Evolutionary conservation across 441 rosid genomes (phyloP), one percentile per base, ranked within the genome.

Genomic region (Populus hybrid): DNA sequence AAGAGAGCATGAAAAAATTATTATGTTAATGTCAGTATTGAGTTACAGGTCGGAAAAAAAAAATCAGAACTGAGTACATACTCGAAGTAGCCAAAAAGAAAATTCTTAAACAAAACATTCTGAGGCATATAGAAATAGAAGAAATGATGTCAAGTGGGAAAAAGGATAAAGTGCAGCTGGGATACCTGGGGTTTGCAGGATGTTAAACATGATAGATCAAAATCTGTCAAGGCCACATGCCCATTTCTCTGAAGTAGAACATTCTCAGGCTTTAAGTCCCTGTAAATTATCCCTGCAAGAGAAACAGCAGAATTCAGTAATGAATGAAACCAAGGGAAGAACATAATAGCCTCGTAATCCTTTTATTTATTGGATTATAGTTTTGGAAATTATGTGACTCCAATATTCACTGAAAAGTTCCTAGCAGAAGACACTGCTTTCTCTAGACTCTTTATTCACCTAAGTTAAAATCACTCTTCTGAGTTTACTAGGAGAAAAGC

Each of bases 181-280:
- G 40, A 20, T 83, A 91, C 98, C 94, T 96, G 97, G 33, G 98
- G 99, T 86, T 84, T 96, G 85, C 98, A 93, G 67, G 97, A 94
- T 79, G 99, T 94, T 82, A 94, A 83, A 81, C 97, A 96, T 74
- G 99, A 96, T 28, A 96, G 86, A 79, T 96, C 99, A 63, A 96
- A 96, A 85, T 96, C 99, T 7, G 97, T 87, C 82, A 94, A 85
- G 61, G 93, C 82, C 63, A 96, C 86, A 71, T 96, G 98, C 26
- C 99, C 99, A 67, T 85, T 87, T 38, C 81, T 82, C 80, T 92
- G 98, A 73, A 96, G 90, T 65, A 96, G 77, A 71, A 94, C 90
- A 72, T 94, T 96, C 85, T 96, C 99, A 0, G 99, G 99, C 84
- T 96, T 96, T 50, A 96, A 85, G 69, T 96, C 99, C 69, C 98